Base-by-base conservation (phyloP, 1,284 basidiomycete genomes). In the Tilletiopsis washingtonensis region DNA sequence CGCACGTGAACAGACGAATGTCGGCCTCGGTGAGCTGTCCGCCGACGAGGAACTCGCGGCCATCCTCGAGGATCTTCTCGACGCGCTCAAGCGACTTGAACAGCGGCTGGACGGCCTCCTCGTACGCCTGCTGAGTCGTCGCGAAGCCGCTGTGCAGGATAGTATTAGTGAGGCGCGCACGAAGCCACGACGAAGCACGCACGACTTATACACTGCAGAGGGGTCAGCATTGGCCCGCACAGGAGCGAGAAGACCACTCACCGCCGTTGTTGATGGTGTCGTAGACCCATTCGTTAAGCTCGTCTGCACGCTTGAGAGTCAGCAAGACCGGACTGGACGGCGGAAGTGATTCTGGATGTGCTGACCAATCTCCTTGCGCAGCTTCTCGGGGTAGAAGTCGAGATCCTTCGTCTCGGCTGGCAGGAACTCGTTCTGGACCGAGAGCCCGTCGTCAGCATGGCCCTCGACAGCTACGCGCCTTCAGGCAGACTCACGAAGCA, bases 11-110 rank as follows among this genome's bases (percentile, higher is more conserved):
- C 14, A 59, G 43, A 59, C 73, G 62, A 48, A 93, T 78, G 69
- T 96, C 91, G 3, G 90, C 91, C 74, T 98, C 93, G 1, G 90
- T 94, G 43, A 98, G 79, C 45, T 67, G 78, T 59, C 82, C 79
- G 14, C 89, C 90, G 48, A 94, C 77, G 51, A 96, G 79, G 75
- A 84, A 96, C 42, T 88, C 81, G 68, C 88, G 84, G 21, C 84
- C 86, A 44, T 77, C 77, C 3, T 75, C 74, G 49, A 97, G 78
- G 34, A 86, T 77, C 66, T 81, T 81, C 73, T 98, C 91, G 20
- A 88, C 77, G 41, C 82, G 81, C 71, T 93, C 88, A 46, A 97
- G 81, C 1, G 82, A 81, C 25, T 81, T 78, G 62, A 91, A 91
- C 15, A 77, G 66, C 0, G 74, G 75, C 27, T 52, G 47, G 29